phyloP scores from a whole-genome alignment of 2,329 filamentous ascomycete species.

The Niveomyces coronatus region DNA sequence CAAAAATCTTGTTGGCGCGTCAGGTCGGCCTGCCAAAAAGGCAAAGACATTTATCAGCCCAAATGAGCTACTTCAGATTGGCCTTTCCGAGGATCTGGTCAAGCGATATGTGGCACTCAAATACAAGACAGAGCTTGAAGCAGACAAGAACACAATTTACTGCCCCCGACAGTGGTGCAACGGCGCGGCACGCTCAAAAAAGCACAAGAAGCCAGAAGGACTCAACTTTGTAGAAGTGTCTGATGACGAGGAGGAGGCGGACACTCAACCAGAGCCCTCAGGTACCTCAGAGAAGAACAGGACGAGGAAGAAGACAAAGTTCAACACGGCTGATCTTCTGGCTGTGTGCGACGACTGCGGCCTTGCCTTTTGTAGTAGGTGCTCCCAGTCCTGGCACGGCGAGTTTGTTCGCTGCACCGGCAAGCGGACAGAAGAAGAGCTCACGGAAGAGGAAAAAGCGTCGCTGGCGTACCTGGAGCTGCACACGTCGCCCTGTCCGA shows the following conservation, averaged over 20 bases:
- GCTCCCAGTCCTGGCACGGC: slow-evolving; percentile 79
- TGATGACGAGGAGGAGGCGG: slow-evolving; percentile 40
- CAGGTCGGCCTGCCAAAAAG: slow-evolving; percentile 33
- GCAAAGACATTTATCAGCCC: slow-evolving; percentile 63
- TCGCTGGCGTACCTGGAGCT: slow-evolving; percentile 72
- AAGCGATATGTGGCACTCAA: slow-evolving; percentile 83
- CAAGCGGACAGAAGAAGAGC: slow-evolving; percentile 54
- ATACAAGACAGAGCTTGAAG: slow-evolving; percentile 85
- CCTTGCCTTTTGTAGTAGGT: slow-evolving; percentile 74
- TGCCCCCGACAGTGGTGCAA: slow-evolving; percentile 91
- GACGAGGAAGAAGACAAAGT: slow-evolving; percentile 18
- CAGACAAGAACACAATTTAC: slow-evolving; percentile 84
- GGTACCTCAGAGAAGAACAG: slow-evolving; percentile 15
- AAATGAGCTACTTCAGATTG: slow-evolving; percentile 73
- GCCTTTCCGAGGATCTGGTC: slow-evolving; percentile 59
- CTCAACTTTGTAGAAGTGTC: slow-evolving; percentile 49
- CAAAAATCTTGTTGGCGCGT: slow-evolving; percentile 16
- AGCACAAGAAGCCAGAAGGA: slow-evolving; percentile 60
- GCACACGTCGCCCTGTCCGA: slow-evolving; percentile 82
- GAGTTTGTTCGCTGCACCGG: slow-evolving; percentile 63
- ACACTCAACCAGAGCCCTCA: slow-evolving; percentile 29
- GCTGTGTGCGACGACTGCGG: slow-evolving; percentile 80
- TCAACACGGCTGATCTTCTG: slow-evolving; percentile 51
- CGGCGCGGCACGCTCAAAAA: slow-evolving; percentile 70
- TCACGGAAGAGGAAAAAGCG: slow-evolving; percentile 76